A percentile compares a stretch with the other conserved stretches of the same genome.
phyloP scores from a whole-genome alignment of 257 asterid species.

The Capsicum pubescens region DNA sequence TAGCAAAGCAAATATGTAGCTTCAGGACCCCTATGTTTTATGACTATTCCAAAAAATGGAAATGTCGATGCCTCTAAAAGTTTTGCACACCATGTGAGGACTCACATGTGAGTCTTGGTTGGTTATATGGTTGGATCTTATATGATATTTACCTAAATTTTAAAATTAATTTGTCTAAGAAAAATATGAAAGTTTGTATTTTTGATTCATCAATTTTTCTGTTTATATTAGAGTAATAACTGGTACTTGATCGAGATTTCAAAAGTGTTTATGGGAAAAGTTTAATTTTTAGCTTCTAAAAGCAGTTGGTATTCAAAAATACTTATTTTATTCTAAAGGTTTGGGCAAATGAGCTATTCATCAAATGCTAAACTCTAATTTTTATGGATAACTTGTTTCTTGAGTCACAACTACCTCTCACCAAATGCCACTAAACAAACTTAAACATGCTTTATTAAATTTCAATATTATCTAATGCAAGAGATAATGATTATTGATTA shows the following conservation, averaged over 20 bases:
- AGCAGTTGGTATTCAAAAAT: no score
- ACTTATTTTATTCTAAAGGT: background rate
- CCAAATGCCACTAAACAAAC: background rate
- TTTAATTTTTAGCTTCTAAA: background rate
- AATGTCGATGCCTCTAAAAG: background rate
- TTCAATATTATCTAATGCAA: background rate
- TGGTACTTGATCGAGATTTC: background rate
- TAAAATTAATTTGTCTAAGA: background rate
- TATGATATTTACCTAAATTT: background rate
- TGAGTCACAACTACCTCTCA: background rate
- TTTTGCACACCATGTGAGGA: background rate
- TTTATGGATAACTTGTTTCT: background rate
- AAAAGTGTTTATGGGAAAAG: background rate
- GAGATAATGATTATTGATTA: background rate
- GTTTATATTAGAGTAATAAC: no score
- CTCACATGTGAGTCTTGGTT: background rate
- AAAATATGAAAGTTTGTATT: background rate
- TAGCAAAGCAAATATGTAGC: slow-evolving; percentile 1
- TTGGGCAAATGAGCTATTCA: background rate
- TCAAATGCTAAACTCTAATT: background rate
- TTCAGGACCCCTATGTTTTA: slow-evolving; percentile 1
- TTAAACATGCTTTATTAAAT: slow-evolving; percentile 1
- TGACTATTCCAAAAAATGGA: background rate
- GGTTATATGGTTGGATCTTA: background rate
- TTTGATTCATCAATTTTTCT: background rate